Conservation (phyloP, 2,329 filamentous ascomycete genomes). For the Neurospora crassa region DNA sequence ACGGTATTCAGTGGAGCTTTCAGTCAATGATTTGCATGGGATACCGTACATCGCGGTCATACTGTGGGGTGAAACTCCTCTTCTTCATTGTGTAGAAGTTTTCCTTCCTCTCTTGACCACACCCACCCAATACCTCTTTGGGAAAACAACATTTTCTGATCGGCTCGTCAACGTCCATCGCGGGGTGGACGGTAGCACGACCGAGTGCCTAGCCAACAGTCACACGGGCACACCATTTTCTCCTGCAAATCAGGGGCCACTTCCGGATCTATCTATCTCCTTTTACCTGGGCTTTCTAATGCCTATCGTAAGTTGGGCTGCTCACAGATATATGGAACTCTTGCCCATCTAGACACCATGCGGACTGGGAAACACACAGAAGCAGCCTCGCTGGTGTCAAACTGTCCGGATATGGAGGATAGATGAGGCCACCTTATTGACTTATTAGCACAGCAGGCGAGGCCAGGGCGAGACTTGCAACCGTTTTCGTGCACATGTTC, state of each 20-base stretch:
- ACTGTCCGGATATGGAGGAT: neutral
- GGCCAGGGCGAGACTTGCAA: neutral
- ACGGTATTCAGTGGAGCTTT: neutral
- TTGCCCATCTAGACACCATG: neutral
- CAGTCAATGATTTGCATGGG: neutral
- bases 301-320: neutral
- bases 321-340: neutral
- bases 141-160: neutral
- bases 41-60: neutral
- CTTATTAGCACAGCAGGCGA: neutral
- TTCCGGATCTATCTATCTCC: neutral
- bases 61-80: neutral
- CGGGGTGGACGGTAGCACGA: neutral
- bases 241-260: neutral
- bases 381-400: neutral
- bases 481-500: neutral
- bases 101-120: neutral
- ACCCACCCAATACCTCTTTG: neutral
- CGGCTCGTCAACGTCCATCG: neutral
- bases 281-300: neutral
- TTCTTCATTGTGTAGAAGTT: neutral
- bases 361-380: neutral
- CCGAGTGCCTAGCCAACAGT: neutral
- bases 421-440: neutral
- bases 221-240: neutral